Base-by-base conservation (phyloP, 306 rosid genomes). In the Vicia sativa region DNA sequence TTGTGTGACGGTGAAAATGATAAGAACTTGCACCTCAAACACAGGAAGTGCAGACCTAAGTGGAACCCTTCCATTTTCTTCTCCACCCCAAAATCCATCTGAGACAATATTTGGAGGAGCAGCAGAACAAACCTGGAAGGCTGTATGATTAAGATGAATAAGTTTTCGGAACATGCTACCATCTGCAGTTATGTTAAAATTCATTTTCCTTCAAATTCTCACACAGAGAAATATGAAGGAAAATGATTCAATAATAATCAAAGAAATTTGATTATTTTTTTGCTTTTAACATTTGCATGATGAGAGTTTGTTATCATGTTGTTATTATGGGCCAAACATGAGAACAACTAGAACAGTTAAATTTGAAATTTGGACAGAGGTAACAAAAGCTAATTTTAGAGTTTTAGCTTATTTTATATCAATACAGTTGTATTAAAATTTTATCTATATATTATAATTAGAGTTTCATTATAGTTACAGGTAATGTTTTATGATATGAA, bases 21-120 rank as follows among this genome's bases (percentile, higher is more conserved):
- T 0, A 35, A 74, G 14, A 41, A 84, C 26, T 16, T 84, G 87
- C 57, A 84, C 4, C 79, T 88, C 79, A 56, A 88, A 73, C 7
- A 80, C 5, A 0, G 88, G 78, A 1, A 73, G 37, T 5, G 67
- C 14, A 68, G 76, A 72, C 16, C 10, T 67, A 50, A 43, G 1
- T 23, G 81, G 62, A 38, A 34, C 1, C 54, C 78, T 52, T 1
- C 56, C 77, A 71, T 44, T 35, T 0, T 0, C 0, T 6, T 69
- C 12, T n/a, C 28, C 50, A 37, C 75, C 75, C 80, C 84, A 80
- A 14, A 80, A 0, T 38, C 84, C 84, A 65, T 80, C 84, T 65
- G 80, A 80, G 34, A 50, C 77, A 71, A 52, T 66, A 43, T 13
- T 8, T 39, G 84, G 74, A 25, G 80, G 80, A 43, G 43, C 14